Percentiles rank a stretch among this genome's conserved stretches.
Evolutionary conservation across 2,329 filamentous ascomycete genomes (phyloP).

Genomic region (Aspergillus pseudotamarii): DNA sequence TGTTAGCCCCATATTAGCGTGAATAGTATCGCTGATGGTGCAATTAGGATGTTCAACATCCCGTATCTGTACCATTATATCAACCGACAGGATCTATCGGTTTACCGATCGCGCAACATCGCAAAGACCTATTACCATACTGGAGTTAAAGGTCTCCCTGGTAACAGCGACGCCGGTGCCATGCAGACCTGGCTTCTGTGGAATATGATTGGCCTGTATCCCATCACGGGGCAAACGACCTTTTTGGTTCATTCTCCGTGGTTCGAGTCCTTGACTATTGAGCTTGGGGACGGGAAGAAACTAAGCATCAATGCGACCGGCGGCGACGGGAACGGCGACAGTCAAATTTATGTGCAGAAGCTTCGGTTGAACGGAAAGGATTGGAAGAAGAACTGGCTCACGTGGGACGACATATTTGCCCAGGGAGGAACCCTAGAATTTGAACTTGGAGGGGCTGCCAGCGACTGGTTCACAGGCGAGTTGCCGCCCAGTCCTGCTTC

Average conservation of each 20-base stretch:
- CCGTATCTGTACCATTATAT: constrained; percentile 72
- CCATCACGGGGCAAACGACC: constrained; percentile 68
- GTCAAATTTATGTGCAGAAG: constrained; percentile 63
- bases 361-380: constrained; percentile 64
- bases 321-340: constrained; percentile 48
- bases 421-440: constrained; percentile 66
- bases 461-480: constrained; percentile 62
- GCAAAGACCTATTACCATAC: constrained; percentile 63
- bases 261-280: constrained; percentile 62
- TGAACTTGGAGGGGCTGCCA: constrained; percentile 58
- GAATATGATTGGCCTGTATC: constrained; percentile 70
- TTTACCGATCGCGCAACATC: constrained; percentile 60
- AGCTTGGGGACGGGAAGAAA: constrained; percentile 57
- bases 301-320: constrained; percentile 60
- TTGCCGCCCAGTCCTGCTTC: constrained; percentile 63
- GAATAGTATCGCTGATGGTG: not conserved
- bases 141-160: constrained; percentile 62
- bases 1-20: not conserved
- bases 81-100: constrained; percentile 63
- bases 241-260: constrained; percentile 68
- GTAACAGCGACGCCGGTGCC: constrained; percentile 71
- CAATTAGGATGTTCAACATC: constrained; percentile 57
- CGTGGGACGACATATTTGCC: constrained; percentile 68
- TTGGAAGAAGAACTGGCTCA: constrained; percentile 68
- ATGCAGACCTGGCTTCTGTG: constrained; percentile 73